Percentiles rank a stretch among this genome's conserved stretches.
These are phyloP conservation scores for Metschnikowia vanudenii DNA, from an alignment of 805 yeast genomes.

Conservation along the genomic window DNA sequence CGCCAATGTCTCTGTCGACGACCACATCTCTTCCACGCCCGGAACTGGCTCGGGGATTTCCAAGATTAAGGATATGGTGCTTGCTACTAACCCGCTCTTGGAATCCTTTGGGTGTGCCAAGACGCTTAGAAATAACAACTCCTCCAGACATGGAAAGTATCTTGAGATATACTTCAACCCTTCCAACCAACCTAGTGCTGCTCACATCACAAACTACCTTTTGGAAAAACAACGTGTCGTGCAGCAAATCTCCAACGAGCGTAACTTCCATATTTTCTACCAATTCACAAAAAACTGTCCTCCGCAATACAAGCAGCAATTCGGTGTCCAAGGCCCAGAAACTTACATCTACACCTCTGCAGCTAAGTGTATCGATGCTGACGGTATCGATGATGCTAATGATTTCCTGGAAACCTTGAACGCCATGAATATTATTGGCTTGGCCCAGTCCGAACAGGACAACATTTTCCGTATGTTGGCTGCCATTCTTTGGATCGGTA, in stretches of 20 bases:
- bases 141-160: conserved; percentile 91
- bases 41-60: conserved; percentile 51
- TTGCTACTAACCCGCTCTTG: conserved; percentile 91
- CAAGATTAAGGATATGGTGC: conserved; percentile 92
- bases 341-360: conserved; percentile 85
- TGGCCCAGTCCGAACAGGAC: conserved; percentile 81
- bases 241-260: conserved; percentile 86
- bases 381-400: conserved; percentile 75
- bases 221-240: conserved; percentile 96
- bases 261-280: conserved; percentile 96
- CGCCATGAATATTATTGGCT: conserved; percentile 89
- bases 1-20: conserved; percentile 76
- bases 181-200: conserved; percentile 81
- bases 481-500: conserved; percentile 91
- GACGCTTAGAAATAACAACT: conserved; percentile 83
- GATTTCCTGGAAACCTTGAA: conserved; percentile 79
- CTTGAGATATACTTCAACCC: conserved; percentile 84
- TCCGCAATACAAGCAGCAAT: conserved; percentile 74
- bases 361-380: conserved; percentile 82
- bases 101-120: conserved; percentile 95
- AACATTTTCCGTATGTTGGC: conserved; percentile 83
- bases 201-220: conserved; percentile 91
- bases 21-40: conserved; percentile 22
- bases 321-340: conserved; percentile 93
- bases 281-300: conserved; percentile 92